These are phyloP conservation scores for Rugonectria rugulosa DNA, from an alignment of 2,329 filamentous ascomycete genomes.

Conservation along the genomic window DNA sequence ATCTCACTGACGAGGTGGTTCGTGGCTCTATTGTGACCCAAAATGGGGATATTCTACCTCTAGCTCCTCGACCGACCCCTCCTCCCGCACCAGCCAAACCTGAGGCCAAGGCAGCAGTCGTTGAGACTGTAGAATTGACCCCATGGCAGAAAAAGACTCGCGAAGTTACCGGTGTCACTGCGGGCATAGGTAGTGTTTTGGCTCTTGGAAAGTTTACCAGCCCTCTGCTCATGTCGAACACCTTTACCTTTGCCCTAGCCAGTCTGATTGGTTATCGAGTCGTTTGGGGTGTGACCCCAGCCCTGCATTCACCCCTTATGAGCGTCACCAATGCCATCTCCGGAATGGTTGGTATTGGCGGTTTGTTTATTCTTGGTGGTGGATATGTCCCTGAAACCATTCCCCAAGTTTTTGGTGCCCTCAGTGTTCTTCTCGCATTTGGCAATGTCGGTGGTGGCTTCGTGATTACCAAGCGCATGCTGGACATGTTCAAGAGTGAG, in stretches of 20 bases:
- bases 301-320: conserved; percentile 89
- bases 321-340: conserved; percentile 93
- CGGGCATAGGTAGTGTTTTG: conserved; percentile 77
- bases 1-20: conserved; percentile 84
- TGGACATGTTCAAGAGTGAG: conserved; percentile 86
- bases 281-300: conserved; percentile 85
- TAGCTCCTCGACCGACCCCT: conserved; percentile 72
- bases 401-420: conserved; percentile 78
- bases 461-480: conserved; percentile 90
- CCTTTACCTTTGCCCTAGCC: conserved; percentile 84
- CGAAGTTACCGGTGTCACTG: conserved; percentile 77
- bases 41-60: conserved; percentile 77
- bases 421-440: conserved; percentile 84
- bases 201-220: conserved; percentile 82
- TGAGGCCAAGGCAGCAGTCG: conserved; percentile 53
- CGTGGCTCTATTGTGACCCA: conserved; percentile 84
- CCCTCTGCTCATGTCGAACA: conserved; percentile 86
- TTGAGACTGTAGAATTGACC: conserved; percentile 71
- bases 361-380: conserved; percentile 87
- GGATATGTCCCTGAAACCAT: conserved; percentile 80
- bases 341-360: conserved; percentile 88
- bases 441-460: conserved; percentile 91
- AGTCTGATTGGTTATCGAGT: conserved; percentile 88
- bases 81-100: conserved; percentile 59
- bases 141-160: conserved; percentile 83